phyloP scores from a whole-genome alignment of 2,329 filamentous ascomycete genomes.

The Cladosporium sp. region DNA sequence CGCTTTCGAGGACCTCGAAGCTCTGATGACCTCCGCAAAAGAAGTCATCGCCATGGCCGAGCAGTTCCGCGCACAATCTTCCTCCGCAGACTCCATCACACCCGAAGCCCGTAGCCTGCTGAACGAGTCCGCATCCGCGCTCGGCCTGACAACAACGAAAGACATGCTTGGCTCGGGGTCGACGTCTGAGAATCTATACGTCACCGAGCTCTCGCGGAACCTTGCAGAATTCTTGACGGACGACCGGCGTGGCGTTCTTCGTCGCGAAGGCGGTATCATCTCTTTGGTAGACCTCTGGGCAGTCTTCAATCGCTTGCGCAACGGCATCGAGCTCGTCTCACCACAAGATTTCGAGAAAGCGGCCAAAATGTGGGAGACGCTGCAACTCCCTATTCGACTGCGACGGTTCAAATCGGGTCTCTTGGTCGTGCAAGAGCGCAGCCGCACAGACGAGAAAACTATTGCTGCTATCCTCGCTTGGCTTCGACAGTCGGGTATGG shows the following conservation, averaged over 20 bases:
- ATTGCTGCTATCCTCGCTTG: conserved; percentile 71
- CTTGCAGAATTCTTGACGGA: conserved; percentile 86
- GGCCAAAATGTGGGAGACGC: conserved; percentile 77
- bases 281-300: conserved; percentile 89
- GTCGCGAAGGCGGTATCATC: conserved; percentile 79
- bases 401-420: conserved; percentile 88
- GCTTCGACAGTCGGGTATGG: conserved; percentile 55
- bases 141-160: conserved; percentile 89
- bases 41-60: conserved; percentile 93
- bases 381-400: conserved; percentile 80
- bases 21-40: conserved; percentile 95
- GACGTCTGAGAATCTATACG: conserved; percentile 75
- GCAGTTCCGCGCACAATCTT: conserved; percentile 68
- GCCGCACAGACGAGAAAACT: conserved; percentile 87
- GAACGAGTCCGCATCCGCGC: conserved; percentile 74
- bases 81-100: conserved; percentile 37
- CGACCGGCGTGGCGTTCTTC: conserved; percentile 72
- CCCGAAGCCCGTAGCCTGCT: conserved; percentile 70
- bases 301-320: conserved; percentile 87
- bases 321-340: conserved; percentile 90
- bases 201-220: conserved; percentile 80
- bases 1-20: conserved; percentile 93
- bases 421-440: conserved; percentile 84
- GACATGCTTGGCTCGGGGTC: conserved; percentile 80
- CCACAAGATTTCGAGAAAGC: conserved; percentile 90